Evolutionary conservation across 306 rosid genomes (phyloP).

Genomic region (Castanea mollissima): DNA sequence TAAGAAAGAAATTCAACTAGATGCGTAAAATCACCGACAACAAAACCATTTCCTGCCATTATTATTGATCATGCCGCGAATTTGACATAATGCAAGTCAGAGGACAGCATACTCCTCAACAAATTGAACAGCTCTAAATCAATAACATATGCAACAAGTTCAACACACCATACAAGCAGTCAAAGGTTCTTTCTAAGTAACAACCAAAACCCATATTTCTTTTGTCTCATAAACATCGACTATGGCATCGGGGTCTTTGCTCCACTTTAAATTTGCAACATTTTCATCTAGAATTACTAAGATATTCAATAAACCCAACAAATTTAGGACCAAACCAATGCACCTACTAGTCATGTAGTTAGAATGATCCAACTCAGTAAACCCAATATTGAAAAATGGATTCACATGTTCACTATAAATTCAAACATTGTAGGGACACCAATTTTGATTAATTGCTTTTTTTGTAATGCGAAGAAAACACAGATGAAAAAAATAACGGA

Average conservation of each 20-base stretch:
- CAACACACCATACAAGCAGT: too few species aligned
- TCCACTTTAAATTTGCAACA: neutral
- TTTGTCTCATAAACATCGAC: neutral
- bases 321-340: neutral
- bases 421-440: neutral
- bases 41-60: neutral
- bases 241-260: neutral
- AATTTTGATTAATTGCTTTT: neutral
- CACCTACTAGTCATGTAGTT: neutral
- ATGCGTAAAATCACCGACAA: neutral
- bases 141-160: neutral
- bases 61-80: neutral
- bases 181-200: neutral
- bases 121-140: neutral
- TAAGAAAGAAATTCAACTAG: too few species aligned
- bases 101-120: neutral
- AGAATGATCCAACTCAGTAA: too few species aligned
- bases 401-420: too few species aligned
- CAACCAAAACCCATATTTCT: neutral
- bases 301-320: neutral
- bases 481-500: neutral
- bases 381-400: too few species aligned
- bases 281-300: neutral
- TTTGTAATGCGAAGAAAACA: neutral
- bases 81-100: neutral